Evolutionary conservation across 371 early-diverging fungal species (phyloP).

Genomic region (Batrachochytrium dendrobatidis): DNA sequence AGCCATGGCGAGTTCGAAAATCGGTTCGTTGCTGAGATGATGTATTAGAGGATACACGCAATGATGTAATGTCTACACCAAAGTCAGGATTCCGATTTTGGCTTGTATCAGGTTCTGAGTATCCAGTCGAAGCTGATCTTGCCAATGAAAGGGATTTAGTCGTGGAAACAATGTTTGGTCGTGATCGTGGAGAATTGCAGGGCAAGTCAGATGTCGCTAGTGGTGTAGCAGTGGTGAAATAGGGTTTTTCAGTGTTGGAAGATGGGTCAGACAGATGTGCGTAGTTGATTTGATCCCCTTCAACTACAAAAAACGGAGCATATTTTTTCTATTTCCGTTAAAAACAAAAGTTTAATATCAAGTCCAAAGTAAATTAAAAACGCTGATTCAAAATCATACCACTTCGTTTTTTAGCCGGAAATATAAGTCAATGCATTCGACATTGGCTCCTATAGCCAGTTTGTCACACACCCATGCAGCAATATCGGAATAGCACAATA

Average conservation of each 20-base stretch:
- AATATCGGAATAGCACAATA: conserved; percentile 50
- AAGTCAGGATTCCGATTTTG: too few species aligned
- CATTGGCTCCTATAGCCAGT: conserved; percentile 27
- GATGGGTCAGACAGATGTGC: not conserved
- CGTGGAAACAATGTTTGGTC: not conserved
- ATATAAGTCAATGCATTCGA: conserved; percentile 58
- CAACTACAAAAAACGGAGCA: not conserved
- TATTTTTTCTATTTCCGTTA: not conserved
- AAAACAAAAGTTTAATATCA: conserved; percentile 2
- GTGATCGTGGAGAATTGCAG: not conserved
- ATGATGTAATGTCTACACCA: not conserved
- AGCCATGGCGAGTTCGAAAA: not conserved
- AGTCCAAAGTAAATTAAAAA: conserved; percentile 7
- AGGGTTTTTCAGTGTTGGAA: not conserved
- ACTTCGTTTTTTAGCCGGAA: conserved; percentile 54
- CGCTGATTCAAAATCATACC: conserved; percentile 20
- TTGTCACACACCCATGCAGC: conserved; percentile 33
- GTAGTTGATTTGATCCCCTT: not conserved
- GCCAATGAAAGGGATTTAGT: not conserved
- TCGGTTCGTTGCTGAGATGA: not conserved
- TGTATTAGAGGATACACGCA: not conserved
- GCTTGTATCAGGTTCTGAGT: not conserved
- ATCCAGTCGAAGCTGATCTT: not conserved
- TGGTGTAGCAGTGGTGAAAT: not conserved
- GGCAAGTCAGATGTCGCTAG: not conserved